Percentiles rank a stretch among this genome's conserved stretches.
phyloP scores from a whole-genome alignment of 805 yeast genomes.

The Torulaspora quercuum region DNA sequence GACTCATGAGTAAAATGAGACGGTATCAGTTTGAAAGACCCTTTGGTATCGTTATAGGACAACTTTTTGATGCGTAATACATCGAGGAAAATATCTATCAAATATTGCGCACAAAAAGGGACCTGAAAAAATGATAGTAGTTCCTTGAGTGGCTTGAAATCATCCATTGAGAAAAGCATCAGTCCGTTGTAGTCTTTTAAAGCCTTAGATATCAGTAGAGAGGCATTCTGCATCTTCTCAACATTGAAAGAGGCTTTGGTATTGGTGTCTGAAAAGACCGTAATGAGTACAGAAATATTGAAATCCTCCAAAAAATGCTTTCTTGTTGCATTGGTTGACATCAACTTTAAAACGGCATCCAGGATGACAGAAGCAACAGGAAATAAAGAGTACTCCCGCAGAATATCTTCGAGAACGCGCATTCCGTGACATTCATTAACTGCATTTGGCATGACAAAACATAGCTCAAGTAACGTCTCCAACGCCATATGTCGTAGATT shows the following conservation, averaged over 20 bases:
- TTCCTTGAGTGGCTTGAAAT: conserved; percentile 53
- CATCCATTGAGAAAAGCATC: conserved; percentile 55
- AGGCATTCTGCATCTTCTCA: conserved; percentile 56
- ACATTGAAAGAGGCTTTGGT: conserved; percentile 45
- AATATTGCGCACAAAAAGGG: conserved; percentile 51
- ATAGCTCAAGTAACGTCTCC: conserved; percentile 56
- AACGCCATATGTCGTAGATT: conserved; percentile 48
- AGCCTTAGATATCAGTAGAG: conserved; percentile 55
- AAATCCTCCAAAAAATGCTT: conserved; percentile 47
- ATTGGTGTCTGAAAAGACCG: conserved; percentile 68
- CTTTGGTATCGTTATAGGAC: conserved; percentile 40
- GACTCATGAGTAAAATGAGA: conserved; percentile 42
- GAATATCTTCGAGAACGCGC: conserved; percentile 36
- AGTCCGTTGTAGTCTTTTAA: conserved; percentile 77
- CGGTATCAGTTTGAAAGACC: conserved; percentile 21
- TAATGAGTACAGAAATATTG: conserved; percentile 58
- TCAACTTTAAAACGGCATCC: conserved; percentile 30
- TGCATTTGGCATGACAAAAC: conserved; percentile 44
- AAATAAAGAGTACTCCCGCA: conserved; percentile 30
- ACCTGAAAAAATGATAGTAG: conserved; percentile 64
- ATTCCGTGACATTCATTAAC: conserved; percentile 48
- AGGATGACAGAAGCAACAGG: conserved; percentile 28
- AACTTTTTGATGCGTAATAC: conserved; percentile 57
- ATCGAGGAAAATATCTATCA: conserved; percentile 71
- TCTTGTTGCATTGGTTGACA: conserved; percentile 33